Conservation (phyloP, 805 yeast genomes). For the Limtongozyma cylindracea region DNA sequence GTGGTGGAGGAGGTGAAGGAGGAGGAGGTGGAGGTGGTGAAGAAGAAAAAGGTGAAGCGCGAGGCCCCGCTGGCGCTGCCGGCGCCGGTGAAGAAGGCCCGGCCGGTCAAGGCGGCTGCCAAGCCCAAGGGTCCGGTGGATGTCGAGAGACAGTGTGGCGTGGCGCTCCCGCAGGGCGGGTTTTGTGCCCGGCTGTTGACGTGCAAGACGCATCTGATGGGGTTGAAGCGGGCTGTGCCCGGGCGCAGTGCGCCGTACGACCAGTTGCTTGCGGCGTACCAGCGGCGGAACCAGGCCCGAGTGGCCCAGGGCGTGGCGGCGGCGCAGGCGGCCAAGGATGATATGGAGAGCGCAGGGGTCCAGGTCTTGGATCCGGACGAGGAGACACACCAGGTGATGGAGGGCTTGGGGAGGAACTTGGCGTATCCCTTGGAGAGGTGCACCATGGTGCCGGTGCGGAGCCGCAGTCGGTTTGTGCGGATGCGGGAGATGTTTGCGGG, state of each 20-base stretch:
- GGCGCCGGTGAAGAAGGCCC: too few species aligned
- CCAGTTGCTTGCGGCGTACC: slow-evolving; percentile 66
- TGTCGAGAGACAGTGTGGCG: slow-evolving; percentile 92
- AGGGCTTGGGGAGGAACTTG: slow-evolving; percentile 60
- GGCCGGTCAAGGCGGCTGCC: slow-evolving; percentile 10
- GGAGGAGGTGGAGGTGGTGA: too few species aligned
- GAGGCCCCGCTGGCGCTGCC: too few species aligned
- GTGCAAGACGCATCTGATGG: slow-evolving; percentile 96
- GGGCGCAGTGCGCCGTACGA: slow-evolving; percentile 92
- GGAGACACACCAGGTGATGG: slow-evolving; percentile 76
- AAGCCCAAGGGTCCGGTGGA: slow-evolving; percentile 68
- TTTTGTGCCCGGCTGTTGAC: slow-evolving; percentile 89
- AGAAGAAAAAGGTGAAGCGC: too few species aligned
- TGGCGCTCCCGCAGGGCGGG: slow-evolving; percentile 80
- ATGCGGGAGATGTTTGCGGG: slow-evolving; percentile 90
- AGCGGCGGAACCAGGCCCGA: slow-evolving; percentile 78
- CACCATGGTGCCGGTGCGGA: slow-evolving; percentile 40
- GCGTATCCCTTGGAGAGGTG: slow-evolving; percentile 71
- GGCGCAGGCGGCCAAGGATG: slow-evolving; percentile 49
- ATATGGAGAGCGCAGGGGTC: slow-evolving; percentile 14
- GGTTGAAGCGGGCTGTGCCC: slow-evolving; percentile 84
- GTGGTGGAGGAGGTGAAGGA: slow-evolving; percentile 21
- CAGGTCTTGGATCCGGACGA: slow-evolving; percentile 58
- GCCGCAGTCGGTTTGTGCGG: slow-evolving; percentile 51
- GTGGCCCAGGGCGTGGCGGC: slow-evolving; percentile 67